Conservation (phyloP, 169 alveolate species). For the Babesia ovis region DNA sequence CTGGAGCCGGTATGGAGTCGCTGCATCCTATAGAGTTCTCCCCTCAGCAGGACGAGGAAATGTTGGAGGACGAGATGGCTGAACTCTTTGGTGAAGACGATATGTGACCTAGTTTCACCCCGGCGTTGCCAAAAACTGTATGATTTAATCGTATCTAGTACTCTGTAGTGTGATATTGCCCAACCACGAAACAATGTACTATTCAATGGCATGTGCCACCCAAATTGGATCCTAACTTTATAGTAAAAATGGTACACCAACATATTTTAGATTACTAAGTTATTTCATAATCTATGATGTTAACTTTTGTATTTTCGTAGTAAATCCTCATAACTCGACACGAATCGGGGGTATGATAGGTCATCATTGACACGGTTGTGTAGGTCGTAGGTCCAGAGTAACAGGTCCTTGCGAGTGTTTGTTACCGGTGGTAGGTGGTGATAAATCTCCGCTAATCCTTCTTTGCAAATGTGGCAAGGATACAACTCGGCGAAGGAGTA, state of each 20-base stretch:
- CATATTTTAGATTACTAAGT: too few relatives aligned
- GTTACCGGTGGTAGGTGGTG: conserved; percentile 66
- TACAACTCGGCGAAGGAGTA: conserved; percentile 76
- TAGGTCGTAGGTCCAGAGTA: conserved; percentile 75
- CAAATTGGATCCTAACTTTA: too few relatives aligned
- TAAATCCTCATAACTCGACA: conserved; percentile 44
- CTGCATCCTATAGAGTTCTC: neutral
- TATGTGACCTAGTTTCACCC: too few relatives aligned
- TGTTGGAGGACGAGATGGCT: conserved; percentile 25
- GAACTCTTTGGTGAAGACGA: conserved; percentile 39
- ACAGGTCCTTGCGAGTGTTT: conserved; percentile 42
- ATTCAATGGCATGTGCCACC: too few relatives aligned
- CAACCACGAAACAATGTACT: too few relatives aligned
- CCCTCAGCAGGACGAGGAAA: neutral
- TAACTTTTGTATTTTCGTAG: conserved; percentile 22
- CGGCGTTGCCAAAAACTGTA: too few relatives aligned
- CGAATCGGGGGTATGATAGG: conserved; percentile 28
- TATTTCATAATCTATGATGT: too few relatives aligned
- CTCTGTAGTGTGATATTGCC: too few relatives aligned
- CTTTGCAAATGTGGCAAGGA: conserved; percentile 83
- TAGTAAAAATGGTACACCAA: neutral
- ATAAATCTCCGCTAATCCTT: conserved; percentile 69
- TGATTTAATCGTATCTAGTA: too few relatives aligned
- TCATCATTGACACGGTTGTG: conserved; percentile 83
- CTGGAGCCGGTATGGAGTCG: conserved; percentile 1